Conservation (phyloP, 73 alveolate genomes). For the Paramecium sexaurelia region DNA sequence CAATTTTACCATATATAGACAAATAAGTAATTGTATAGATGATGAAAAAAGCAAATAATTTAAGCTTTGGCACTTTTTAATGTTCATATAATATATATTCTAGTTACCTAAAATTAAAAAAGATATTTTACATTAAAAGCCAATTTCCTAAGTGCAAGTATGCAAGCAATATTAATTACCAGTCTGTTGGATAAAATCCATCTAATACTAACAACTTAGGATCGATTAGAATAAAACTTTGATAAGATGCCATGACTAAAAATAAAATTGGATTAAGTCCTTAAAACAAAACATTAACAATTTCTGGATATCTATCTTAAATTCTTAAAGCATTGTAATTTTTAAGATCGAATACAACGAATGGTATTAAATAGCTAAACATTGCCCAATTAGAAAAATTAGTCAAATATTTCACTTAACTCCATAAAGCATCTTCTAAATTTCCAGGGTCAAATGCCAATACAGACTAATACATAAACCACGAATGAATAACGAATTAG, state of each 20-base stretch:
- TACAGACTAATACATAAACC: slow-evolving; percentile 4
- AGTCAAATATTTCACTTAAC: background rate
- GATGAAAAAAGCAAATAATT: background rate
- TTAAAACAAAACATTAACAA: background rate
- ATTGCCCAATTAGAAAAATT: background rate
- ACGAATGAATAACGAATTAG: background rate
- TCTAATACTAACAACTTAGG: background rate
- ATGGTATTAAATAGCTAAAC: background rate
- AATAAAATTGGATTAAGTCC: background rate
- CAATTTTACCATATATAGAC: background rate
- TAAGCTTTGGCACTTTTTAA: background rate
- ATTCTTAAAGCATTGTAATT: background rate
- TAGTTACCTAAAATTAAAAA: background rate
- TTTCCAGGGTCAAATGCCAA: background rate
- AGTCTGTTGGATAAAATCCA: background rate
- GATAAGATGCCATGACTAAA: background rate
- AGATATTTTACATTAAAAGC: background rate
- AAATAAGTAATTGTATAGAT: background rate
- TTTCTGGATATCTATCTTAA: background rate
- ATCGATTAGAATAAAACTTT: background rate
- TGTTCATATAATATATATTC: background rate
- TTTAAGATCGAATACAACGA: background rate
- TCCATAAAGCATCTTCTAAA: background rate
- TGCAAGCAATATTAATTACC: background rate
- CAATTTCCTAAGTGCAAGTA: background rate